These are phyloP conservation scores for Stagonosporopsis vannaccii DNA, from an alignment of 2,329 filamentous ascomycete species.

Conservation along the genomic window DNA sequence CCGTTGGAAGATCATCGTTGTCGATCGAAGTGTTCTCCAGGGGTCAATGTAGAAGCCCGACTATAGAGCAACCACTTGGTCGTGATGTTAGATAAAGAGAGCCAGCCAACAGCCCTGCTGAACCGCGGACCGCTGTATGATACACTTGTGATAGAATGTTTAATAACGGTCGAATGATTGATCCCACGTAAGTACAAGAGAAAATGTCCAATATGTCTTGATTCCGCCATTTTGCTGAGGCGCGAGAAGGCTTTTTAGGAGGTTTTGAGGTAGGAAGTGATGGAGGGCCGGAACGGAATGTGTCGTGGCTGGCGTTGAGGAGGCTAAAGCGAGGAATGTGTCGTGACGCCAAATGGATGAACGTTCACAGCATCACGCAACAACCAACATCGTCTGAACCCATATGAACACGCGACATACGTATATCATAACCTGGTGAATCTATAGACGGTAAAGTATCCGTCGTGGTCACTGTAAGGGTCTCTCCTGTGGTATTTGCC, in stretches of 20 bases:
- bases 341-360: conserved; percentile 20
- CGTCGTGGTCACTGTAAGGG: neutral
- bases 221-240: conserved; percentile 1
- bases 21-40: neutral
- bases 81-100: neutral
- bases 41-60: neutral
- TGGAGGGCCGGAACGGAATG: conserved; percentile 35
- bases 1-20: conserved; percentile 26
- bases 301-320: conserved; percentile 34
- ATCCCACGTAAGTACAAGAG: neutral
- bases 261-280: conserved; percentile 11
- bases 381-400: neutral
- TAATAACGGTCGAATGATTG: neutral
- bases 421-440: conserved; percentile 8
- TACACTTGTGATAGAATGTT: no score
- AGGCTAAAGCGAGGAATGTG: conserved; percentile 34
- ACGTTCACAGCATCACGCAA: conserved; percentile 5
- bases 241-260: neutral
- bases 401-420: conserved; percentile 2
- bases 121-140: neutral
- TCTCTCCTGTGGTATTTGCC: neutral
- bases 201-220: neutral
- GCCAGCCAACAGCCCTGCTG: neutral
- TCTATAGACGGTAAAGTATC: neutral
- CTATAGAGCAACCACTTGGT: neutral